Conservation (phyloP, 495 filamentous ascomycete species). For the Cryomyces minteri region DNA sequence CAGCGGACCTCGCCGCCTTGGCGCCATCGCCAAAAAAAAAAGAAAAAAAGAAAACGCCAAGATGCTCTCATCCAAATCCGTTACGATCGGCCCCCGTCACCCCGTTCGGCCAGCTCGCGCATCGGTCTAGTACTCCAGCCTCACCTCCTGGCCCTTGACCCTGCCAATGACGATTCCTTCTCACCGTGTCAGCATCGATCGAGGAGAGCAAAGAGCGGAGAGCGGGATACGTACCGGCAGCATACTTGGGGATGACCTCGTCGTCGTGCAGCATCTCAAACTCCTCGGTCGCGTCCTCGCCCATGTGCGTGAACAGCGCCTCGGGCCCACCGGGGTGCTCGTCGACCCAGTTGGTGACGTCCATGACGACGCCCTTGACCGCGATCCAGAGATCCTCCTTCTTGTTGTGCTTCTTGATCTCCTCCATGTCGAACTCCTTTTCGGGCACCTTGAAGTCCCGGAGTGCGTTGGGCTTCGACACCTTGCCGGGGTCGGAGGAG, state of each 20-base stretch:
- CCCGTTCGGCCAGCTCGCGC: too few relatives aligned
- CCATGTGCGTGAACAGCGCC: conserved; percentile 95
- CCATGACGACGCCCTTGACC: conserved; percentile 89
- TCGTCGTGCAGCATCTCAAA: conserved; percentile 99
- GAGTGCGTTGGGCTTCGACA: conserved; percentile 35
- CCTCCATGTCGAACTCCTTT: conserved; percentile 83
- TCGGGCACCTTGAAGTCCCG: conserved; percentile 79
- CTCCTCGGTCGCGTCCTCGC: conserved; percentile 85
- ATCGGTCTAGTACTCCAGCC: conserved; percentile 39
- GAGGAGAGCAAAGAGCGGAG: too few relatives aligned
- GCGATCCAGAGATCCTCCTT: conserved; percentile 98
- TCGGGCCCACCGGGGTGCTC: conserved; percentile 97
- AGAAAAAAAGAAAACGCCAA: too few relatives aligned
- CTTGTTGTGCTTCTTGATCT: conserved; percentile 93
- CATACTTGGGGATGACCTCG: conserved; percentile 98
- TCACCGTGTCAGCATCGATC: too few relatives aligned
- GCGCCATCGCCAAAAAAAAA: too few relatives aligned
- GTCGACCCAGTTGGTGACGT: conserved; percentile 92
- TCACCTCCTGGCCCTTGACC: conserved; percentile 79
- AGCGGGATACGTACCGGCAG: conserved; percentile 27
- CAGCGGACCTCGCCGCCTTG: too few relatives aligned
- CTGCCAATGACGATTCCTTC: conserved; percentile 68
- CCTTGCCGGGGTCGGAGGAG: conserved; percentile 28
- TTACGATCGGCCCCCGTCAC: too few relatives aligned
- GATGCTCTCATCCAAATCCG: too few relatives aligned